These are phyloP conservation scores for Conticribra weissflogii DNA, from an alignment of 108 stramenopile genomes.

Conservation along the genomic window DNA sequence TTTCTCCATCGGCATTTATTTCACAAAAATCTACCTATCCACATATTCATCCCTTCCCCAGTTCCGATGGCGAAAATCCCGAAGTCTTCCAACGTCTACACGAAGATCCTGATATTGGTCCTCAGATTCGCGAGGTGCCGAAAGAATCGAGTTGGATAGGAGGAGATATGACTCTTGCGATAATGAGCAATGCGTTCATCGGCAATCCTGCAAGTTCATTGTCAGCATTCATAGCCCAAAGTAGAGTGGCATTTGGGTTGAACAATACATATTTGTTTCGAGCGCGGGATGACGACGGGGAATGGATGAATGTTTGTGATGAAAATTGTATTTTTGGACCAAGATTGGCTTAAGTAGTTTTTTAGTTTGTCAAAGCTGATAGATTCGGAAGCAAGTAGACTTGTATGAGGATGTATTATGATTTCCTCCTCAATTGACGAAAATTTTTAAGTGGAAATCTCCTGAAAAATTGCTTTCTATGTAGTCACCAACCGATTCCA, in stretches of 20 bases:
- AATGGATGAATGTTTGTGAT: constrained; percentile 32
- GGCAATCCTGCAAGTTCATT: constrained; percentile 50
- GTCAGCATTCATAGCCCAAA: constrained; percentile 33
- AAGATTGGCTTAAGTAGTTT: too few species aligned
- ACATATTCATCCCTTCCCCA: too few species aligned
- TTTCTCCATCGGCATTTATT: too few species aligned
- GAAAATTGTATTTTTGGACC: constrained; percentile 21
- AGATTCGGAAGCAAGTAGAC: too few species aligned
- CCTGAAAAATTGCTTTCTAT: too few species aligned
- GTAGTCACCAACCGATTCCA: too few species aligned
- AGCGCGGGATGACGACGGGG: constrained; percentile 20
- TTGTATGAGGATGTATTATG: too few species aligned
- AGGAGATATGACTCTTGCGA: constrained; percentile 37
- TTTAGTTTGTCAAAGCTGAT: too few species aligned
- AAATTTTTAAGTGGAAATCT: too few species aligned
- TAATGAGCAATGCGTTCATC: constrained; percentile 38
- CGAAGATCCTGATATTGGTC: constrained; percentile 36
- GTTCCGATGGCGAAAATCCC: constrained; percentile 41
- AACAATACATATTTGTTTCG: constrained; percentile 41
- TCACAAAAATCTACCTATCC: too few species aligned
- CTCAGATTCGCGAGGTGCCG: constrained; percentile 14
- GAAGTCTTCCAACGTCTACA: constrained; percentile 19
- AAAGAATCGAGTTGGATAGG: constrained; percentile 31
- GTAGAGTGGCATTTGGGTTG: constrained; percentile 32
- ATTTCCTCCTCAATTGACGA: too few species aligned